Evolutionary conservation across 1,284 basidiomycete species (phyloP).

Genomic region (Sanghuangporus sanghuang): DNA sequence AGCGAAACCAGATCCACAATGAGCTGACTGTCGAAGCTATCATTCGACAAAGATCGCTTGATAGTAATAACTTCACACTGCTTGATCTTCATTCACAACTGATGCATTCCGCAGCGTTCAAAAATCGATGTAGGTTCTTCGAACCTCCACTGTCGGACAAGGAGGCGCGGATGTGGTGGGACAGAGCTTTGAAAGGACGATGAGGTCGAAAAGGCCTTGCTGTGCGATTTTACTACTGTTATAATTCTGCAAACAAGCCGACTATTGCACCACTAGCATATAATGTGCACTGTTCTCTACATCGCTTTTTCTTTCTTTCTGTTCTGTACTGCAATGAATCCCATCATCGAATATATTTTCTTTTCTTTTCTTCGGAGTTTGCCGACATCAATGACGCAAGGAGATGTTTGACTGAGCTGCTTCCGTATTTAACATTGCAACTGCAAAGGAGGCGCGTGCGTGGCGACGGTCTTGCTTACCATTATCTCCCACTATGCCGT

Average conservation of each 20-base stretch:
- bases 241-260: neutral
- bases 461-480: neutral
- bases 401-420: neutral
- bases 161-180: slow-evolving; percentile 68
- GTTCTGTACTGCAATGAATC: too few species aligned
- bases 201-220: neutral
- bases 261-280: neutral
- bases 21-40: slow-evolving; percentile 80
- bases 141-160: slow-evolving; percentile 56
- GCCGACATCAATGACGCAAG: slow-evolving; percentile 11
- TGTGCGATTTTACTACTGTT: neutral
- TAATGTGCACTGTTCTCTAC: neutral
- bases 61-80: slow-evolving; percentile 44
- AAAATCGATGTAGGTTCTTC: slow-evolving; percentile 80
- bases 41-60: slow-evolving; percentile 69
- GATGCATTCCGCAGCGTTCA: slow-evolving; percentile 54
- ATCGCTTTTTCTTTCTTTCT: neutral
- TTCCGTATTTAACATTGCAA: neutral
- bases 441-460: neutral
- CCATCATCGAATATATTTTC: neutral
- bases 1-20: slow-evolving; percentile 78
- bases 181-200: slow-evolving; percentile 9
- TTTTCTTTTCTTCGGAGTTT: neutral
- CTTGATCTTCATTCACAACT: neutral
- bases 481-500: slow-evolving; percentile 2